Evolutionary conservation across 176 grass and related monocot species (phyloP).

Genomic region (Oryza longistaminata): DNA sequence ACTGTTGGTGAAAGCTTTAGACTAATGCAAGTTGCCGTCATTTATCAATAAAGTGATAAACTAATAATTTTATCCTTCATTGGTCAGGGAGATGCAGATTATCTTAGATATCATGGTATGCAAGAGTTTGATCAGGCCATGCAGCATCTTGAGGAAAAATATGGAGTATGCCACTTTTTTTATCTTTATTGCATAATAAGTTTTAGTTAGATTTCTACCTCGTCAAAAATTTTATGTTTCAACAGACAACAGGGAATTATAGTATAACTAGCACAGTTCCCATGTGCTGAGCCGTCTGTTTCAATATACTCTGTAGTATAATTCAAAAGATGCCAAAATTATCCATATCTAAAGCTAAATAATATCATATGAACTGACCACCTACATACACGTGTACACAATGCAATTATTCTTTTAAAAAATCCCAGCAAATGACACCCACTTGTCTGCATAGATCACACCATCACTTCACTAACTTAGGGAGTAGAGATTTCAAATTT

Average conservation of each 20-base stretch:
- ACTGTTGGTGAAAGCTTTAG: not conserved
- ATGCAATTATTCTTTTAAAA: not conserved
- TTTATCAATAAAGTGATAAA: not conserved
- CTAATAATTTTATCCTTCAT: slow-evolving; percentile 9
- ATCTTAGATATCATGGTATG: slow-evolving; percentile 84
- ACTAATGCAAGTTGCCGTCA: not conserved
- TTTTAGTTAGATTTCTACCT: not conserved
- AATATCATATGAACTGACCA: not conserved
- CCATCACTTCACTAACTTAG: not conserved
- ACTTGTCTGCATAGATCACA: not conserved
- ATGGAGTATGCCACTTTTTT: slow-evolving; percentile 54
- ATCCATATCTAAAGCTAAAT: not conserved
- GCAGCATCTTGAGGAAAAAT: slow-evolving; percentile 93
- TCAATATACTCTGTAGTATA: not conserved
- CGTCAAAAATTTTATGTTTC: not conserved
- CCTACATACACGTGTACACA: not conserved
- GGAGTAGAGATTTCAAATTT: not conserved
- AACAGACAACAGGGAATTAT: slow-evolving; percentile 3
- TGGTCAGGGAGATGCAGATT: slow-evolving; percentile 84
- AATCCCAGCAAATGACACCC: not conserved
- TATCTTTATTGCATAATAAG: slow-evolving; percentile 26
- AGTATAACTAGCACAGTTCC: not conserved
- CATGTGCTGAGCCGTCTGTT: not conserved
- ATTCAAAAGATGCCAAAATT: not conserved
- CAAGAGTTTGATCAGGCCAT: slow-evolving; percentile 94